Conservation (phyloP, 225 moss, liverwort and hornwort species). For the Straminergon stramineum region DNA sequence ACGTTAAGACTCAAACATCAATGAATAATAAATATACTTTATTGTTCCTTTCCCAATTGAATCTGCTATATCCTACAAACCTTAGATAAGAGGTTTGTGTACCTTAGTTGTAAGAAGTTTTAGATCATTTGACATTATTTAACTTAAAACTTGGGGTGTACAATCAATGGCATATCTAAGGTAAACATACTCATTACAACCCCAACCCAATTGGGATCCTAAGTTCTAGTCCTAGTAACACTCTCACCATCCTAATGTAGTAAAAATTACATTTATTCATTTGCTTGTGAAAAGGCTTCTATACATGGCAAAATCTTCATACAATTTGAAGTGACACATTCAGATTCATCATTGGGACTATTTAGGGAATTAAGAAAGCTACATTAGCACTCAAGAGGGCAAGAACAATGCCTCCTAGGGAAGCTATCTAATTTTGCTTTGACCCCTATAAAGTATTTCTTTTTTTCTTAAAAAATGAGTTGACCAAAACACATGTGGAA, state of each 20-base stretch:
- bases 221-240: not conserved
- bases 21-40: not conserved
- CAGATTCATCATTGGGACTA: not conserved
- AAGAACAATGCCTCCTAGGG: no score
- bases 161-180: not conserved
- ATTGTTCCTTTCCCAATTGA: not conserved
- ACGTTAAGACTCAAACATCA: not conserved
- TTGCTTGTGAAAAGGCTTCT: not conserved
- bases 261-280: no score
- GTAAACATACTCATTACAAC: not conserved
- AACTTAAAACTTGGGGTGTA: not conserved
- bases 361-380: no score
- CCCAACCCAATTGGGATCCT: not conserved
- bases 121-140: not conserved
- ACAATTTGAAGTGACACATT: not conserved
- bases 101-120: not conserved
- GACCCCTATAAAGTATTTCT: not conserved
- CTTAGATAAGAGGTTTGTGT: not conserved
- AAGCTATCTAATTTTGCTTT: not conserved
- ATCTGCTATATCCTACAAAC: no score
- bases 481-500: not conserved
- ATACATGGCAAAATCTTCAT: not conserved
- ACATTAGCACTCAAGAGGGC: not conserved
- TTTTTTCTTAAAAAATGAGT: not conserved
- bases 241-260: no score